Conservation (phyloP, 768 basidiomycete genomes). For the Xerocomus potaroensis region DNA sequence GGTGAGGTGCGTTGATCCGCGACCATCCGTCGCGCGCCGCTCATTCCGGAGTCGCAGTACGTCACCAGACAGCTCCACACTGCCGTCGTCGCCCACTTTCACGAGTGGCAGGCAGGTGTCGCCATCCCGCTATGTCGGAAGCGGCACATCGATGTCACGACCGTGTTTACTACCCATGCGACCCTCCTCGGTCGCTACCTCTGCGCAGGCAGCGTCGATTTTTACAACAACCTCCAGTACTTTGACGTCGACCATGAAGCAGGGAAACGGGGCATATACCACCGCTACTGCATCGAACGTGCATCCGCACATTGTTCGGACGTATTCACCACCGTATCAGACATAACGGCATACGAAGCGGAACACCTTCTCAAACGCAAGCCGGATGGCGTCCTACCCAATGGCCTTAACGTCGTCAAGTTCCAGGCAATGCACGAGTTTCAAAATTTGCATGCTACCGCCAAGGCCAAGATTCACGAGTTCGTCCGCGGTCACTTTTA, state of each 20-base stretch:
- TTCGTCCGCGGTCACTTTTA: conserved; percentile 98
- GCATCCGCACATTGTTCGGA: conserved; percentile 93
- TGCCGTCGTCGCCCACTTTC: conserved; percentile 96
- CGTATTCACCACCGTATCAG: conserved; percentile 97
- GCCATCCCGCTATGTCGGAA: conserved; percentile 94
- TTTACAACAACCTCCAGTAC: conserved; percentile 99
- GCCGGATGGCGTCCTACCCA: conserved; percentile 94
- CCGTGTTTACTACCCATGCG: conserved; percentile 98
- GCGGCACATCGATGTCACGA: conserved; percentile 96
- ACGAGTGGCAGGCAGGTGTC: conserved; percentile 99
- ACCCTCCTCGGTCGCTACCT: conserved; percentile 98
- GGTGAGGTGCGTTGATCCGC: conserved; percentile 71
- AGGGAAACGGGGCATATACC: conserved; percentile 98
- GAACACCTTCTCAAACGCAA: conserved; percentile 97
- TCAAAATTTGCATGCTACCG: conserved; percentile 87
- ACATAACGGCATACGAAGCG: conserved; percentile 96
- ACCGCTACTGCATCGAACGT: conserved; percentile 96
- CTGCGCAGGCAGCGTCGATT: conserved; percentile 96
- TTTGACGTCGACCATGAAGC: conserved; percentile 99
- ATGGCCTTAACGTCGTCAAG: conserved; percentile 97
- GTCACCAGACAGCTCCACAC: conserved; percentile 73
- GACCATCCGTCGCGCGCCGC: conserved; percentile 1
- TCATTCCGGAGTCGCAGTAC: too few species aligned
- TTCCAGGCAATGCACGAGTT: conserved; percentile 99
- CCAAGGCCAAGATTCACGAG: conserved; percentile 98